Conservation (phyloP, 257 asterid genomes). For the Cordia subcordata region DNA sequence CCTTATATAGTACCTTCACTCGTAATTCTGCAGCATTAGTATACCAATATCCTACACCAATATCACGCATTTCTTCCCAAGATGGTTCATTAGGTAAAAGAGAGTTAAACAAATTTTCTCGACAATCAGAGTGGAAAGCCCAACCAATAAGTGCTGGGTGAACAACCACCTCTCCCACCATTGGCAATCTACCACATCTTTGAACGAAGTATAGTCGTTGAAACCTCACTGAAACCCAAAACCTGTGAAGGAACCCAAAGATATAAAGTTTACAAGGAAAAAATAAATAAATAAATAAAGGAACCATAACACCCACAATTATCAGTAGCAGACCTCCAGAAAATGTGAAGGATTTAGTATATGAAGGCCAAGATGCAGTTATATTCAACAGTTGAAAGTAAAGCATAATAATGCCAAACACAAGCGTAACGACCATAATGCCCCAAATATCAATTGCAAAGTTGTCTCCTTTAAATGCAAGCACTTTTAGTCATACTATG, state of each 20-base stretch:
- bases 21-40: slow-evolving; percentile 65
- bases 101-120: slow-evolving; percentile 74
- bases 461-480: no score
- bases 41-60: slow-evolving; percentile 94
- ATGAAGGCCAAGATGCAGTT: no score
- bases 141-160: slow-evolving; percentile 66
- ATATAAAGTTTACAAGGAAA: slow-evolving; percentile 1
- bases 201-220: slow-evolving; percentile 56
- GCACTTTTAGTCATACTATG: no score
- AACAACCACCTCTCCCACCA: slow-evolving; percentile 58
- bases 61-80: slow-evolving; percentile 89
- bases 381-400: no score
- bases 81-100: slow-evolving; percentile 76
- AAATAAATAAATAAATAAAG: not conserved
- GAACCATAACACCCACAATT: not conserved
- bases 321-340: not conserved
- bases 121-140: slow-evolving; percentile 98
- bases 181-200: slow-evolving; percentile 52
- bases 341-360: no score
- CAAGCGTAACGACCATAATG: no score
- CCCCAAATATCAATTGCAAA: no score
- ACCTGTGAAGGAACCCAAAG: slow-evolving; percentile 45
- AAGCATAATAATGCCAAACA: no score
- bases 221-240: slow-evolving; percentile 85
- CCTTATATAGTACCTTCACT: slow-evolving; percentile 56